These are phyloP conservation scores for Metarhizium brunneum DNA, from an alignment of 2,329 filamentous ascomycete genomes.

Conservation along the genomic window DNA sequence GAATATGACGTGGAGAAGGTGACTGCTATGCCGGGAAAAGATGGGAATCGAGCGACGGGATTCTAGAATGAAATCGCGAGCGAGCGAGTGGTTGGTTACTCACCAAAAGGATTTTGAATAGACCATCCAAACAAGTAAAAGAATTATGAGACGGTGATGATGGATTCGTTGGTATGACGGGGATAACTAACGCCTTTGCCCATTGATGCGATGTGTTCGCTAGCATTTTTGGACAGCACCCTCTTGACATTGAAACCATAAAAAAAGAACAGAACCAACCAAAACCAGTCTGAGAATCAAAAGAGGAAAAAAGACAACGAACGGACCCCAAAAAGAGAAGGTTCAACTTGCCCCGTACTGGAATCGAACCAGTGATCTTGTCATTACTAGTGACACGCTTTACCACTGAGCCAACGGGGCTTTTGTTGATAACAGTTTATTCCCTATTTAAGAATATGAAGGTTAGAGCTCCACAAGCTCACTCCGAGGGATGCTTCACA, in stretches of 20 bases:
- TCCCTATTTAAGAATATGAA: not conserved
- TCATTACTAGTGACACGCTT: conserved; percentile 24
- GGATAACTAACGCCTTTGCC: no score
- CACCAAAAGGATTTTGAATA: no score
- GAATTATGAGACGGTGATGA: not conserved
- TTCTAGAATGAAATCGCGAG: conserved; percentile 5
- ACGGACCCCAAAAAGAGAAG: conserved; percentile 1
- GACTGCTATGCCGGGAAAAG: not conserved
- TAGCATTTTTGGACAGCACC: no score
- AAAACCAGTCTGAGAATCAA: not conserved
- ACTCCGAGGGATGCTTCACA: not conserved
- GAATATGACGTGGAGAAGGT: conserved; percentile 29
- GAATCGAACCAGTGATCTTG: conserved; percentile 22
- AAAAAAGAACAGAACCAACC: no score
- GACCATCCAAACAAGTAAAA: not conserved
- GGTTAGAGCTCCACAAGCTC: not conserved
- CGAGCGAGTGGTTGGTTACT: not conserved
- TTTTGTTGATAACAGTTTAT: not conserved
- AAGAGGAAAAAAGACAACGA: conserved; percentile 1
- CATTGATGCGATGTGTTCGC: no score
- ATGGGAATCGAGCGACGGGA: conserved; percentile 1
- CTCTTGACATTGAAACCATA: no score
- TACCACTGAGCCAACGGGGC: conserved; percentile 22
- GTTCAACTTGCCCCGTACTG: conserved; percentile 14
- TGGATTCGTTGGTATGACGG: no score